A percentile compares a stretch with the other conserved stretches of the same genome.
Conservation (phyloP, 139 green algal genomes). For the Micromonas commoda region DNA sequence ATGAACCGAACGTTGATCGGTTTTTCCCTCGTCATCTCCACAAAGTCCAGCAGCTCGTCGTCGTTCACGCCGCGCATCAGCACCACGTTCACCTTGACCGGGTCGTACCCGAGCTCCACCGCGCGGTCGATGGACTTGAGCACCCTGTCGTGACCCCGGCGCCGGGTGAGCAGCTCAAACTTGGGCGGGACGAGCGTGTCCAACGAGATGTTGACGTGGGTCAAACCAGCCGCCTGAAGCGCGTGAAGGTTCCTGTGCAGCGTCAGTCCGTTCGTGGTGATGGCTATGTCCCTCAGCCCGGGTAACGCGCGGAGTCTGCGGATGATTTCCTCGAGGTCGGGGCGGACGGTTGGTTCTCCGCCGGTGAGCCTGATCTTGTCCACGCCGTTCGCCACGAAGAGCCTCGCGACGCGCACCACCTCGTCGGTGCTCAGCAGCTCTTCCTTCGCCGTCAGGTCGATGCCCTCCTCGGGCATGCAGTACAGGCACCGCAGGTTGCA, state of each 20-base stretch:
- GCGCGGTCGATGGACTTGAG: conserved; percentile 59
- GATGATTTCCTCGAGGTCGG: conserved; percentile 72
- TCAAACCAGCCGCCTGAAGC: conserved; percentile 47
- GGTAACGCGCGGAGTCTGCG: conserved; percentile 38
- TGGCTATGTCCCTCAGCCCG: conserved; percentile 62
- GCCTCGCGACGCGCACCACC: conserved; percentile 34
- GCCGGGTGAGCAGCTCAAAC: conserved; percentile 82
- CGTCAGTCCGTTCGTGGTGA: conserved; percentile 93
- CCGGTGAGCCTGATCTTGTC: conserved; percentile 93
- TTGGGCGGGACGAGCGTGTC: conserved; percentile 81
- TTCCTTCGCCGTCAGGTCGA: conserved; percentile 66
- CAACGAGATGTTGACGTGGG: conserved; percentile 84
- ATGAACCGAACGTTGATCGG: conserved; percentile 98
- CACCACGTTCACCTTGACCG: conserved; percentile 88
- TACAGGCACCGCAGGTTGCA: conserved; percentile 98
- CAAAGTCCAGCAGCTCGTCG: conserved; percentile 92
- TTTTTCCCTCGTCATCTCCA: conserved; percentile 67
- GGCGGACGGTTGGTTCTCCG: conserved; percentile 89
- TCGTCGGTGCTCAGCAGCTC: conserved; percentile 69
- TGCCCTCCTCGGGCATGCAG: conserved; percentile 96
- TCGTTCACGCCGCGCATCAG: conserved; percentile 96
- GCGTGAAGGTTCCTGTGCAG: conserved; percentile 60
- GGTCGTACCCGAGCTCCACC: conserved; percentile 59
- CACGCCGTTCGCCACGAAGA: conserved; percentile 62
- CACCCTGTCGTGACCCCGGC: conserved; percentile 69